Conservation (phyloP, 805 yeast genomes). For the Sporopachydermia quercuum region DNA sequence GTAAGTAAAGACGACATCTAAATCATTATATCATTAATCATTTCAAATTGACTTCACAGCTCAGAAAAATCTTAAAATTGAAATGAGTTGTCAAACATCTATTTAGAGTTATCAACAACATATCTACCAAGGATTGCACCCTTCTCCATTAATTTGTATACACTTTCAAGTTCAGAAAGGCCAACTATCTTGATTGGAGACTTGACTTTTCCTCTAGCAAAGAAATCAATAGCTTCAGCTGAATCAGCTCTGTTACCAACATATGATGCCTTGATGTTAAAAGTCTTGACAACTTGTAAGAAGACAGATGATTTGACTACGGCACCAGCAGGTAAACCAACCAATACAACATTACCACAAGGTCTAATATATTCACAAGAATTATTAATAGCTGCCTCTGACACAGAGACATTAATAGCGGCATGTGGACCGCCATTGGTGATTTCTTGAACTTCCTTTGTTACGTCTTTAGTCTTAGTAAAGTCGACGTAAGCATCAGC, state of each 20-base stretch:
- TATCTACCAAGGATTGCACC: slow-evolving; percentile 82
- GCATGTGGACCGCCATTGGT: slow-evolving; percentile 70
- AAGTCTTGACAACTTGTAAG: slow-evolving; percentile 56
- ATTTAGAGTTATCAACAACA: slow-evolving; percentile 68
- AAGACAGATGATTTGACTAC: slow-evolving; percentile 56
- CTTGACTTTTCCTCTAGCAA: slow-evolving; percentile 53
- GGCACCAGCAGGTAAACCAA: slow-evolving; percentile 74
- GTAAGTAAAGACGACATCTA: too few relatives aligned
- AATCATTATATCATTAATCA: too few relatives aligned
- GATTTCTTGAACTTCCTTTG: slow-evolving; percentile 35
- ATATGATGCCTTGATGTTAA: slow-evolving; percentile 65
- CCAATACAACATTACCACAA: slow-evolving; percentile 55
- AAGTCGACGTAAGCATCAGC: slow-evolving; percentile 53
- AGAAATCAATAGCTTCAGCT: slow-evolving; percentile 66
- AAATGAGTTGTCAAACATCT: too few relatives aligned
- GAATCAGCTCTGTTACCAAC: slow-evolving; percentile 87
- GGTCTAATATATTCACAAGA: slow-evolving; percentile 48
- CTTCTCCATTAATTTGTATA: slow-evolving; percentile 65
- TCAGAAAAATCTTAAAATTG: too few relatives aligned
- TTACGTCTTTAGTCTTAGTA: slow-evolving; percentile 37
- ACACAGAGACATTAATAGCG: slow-evolving; percentile 61
- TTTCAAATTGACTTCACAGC: too few relatives aligned
- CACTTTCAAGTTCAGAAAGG: slow-evolving; percentile 50
- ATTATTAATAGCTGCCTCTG: slow-evolving; percentile 49
- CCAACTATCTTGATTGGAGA: slow-evolving; percentile 68